Base-by-base conservation (phyloP, 2,329 filamentous ascomycete genomes). In the Diplocarpon rosae region DNA sequence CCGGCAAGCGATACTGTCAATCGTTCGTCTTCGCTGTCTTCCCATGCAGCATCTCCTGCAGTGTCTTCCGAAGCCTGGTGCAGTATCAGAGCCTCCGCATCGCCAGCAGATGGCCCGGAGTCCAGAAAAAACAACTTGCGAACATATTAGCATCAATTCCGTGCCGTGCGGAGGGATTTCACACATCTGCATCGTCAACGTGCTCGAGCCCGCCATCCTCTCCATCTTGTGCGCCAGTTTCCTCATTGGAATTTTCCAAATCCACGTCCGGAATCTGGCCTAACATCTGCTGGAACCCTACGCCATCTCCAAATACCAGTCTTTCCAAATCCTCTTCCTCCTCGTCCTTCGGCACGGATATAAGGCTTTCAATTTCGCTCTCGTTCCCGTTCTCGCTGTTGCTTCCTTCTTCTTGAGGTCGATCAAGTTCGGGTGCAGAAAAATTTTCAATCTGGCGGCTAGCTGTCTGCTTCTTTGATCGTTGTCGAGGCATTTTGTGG, bases 11-110 rank as follows among this genome's bases (percentile, higher is more conserved):
- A 96, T 39, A 98, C 74, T 6, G 79, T 76, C 50, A 95, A 69
- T 43, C 85, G 76, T 60, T 96, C 92, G 60, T 98, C 92, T 57
- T 98, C 92, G 63, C 89, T 96, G 62, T 98, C 92, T 55, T 89
- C 80, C 92, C 92, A 98, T 1, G 79, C 85, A 2, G 69, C 68
- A 52, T 65, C 64, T 29, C 62, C 64, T 28, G 65, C 66, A 16
- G 63, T 60, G 16, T 69, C 63, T 1, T 56, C 48, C 1, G 47
- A 47, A 13, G 48, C 31, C n/a, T 32, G 11, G 32, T 32, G 41
- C 17, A 47, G 44, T 45, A 58, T 49, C 6, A 60, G 46, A 32
- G 51, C 47, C 39, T 43, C 47, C n/a, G 48, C 14, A 20, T 53
- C 51, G 17, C 53, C 43, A 24, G 48, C 43, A 30, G 59, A 52